These are phyloP conservation scores for Parastagonospora avenae DNA, from an alignment of 2,329 filamentous ascomycete species.

Conservation along the genomic window DNA sequence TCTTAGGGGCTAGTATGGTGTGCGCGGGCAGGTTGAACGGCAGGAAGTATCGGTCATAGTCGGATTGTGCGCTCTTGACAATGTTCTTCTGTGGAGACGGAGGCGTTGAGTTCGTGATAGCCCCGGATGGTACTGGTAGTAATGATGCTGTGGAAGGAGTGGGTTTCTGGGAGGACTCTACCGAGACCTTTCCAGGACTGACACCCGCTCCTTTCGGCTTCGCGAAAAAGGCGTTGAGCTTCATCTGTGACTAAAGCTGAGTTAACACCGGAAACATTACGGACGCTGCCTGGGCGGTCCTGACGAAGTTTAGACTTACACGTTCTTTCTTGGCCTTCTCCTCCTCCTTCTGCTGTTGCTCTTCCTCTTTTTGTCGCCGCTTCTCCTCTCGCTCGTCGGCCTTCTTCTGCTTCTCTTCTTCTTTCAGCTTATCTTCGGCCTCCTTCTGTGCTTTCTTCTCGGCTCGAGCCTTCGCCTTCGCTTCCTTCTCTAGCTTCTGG, in stretches of 20 bases:
- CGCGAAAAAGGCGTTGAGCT: slow-evolving; percentile 52
- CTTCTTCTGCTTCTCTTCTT: slow-evolving; percentile 44
- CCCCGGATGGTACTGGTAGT: slow-evolving; percentile 22
- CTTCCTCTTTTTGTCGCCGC: slow-evolving; percentile 51
- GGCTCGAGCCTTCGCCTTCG: slow-evolving; percentile 42
- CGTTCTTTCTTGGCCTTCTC: slow-evolving; percentile 47
- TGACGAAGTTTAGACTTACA: slow-evolving; percentile 34
- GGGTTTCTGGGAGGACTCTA: slow-evolving; percentile 42
- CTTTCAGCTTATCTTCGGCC: slow-evolving; percentile 39
- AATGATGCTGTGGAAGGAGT: slow-evolving; percentile 34
- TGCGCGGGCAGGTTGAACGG: slow-evolving; percentile 80
- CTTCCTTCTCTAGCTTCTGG: slow-evolving; percentile 45
- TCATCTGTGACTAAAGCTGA: slow-evolving; percentile 44
- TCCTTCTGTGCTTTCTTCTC: slow-evolving; percentile 44
- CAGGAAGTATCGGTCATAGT: slow-evolving; percentile 70
- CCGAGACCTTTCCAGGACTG: slow-evolving; percentile 28
- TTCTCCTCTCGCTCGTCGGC: slow-evolving; percentile 47
- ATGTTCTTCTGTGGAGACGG: slow-evolving; percentile 43
- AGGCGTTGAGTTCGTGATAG: slow-evolving; percentile 31
- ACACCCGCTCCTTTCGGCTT: slow-evolving; percentile 47
- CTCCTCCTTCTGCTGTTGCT: slow-evolving; percentile 52
- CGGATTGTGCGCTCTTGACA: slow-evolving; percentile 42
- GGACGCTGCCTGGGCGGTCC: slow-evolving; percentile 7
- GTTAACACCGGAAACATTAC: slow-evolving; percentile 20
- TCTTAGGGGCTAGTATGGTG: slow-evolving; percentile 69